Percentiles rank a stretch among this genome's conserved stretches.
Conservation (phyloP, 805 yeast genomes). For the Scheffersomyces ergatensis region DNA sequence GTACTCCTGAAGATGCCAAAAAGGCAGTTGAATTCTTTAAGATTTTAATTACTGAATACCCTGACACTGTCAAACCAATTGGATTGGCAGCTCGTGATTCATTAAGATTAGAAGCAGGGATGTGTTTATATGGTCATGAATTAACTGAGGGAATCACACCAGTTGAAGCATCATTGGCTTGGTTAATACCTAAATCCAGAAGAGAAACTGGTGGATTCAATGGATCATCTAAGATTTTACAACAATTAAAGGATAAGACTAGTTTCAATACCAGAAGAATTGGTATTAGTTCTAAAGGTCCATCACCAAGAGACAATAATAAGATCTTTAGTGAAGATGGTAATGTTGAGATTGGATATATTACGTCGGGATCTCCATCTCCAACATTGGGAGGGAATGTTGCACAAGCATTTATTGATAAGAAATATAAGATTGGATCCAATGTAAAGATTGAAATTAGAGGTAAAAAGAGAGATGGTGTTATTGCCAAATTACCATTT, state of each 20-base stretch:
- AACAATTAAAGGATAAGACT: slow-evolving; percentile 67
- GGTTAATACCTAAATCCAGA: slow-evolving; percentile 86
- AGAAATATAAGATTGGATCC: slow-evolving; percentile 73
- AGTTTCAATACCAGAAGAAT: slow-evolving; percentile 59
- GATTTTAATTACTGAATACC: slow-evolving; percentile 49
- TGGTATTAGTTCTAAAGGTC: slow-evolving; percentile 76
- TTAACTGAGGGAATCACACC: slow-evolving; percentile 79
- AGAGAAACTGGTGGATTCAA: slow-evolving; percentile 61
- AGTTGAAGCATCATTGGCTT: slow-evolving; percentile 80
- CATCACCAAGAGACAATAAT: slow-evolving; percentile 86
- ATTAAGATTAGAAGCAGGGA: slow-evolving; percentile 92
- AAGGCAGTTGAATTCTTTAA: slow-evolving; percentile 60
- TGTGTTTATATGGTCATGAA: slow-evolving; percentile 97
- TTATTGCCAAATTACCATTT: slow-evolving; percentile 81
- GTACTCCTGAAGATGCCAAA: slow-evolving; percentile 33
- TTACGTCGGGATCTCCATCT: slow-evolving; percentile 63
- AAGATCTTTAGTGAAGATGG: slow-evolving; percentile 58
- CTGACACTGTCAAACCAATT: slow-evolving; percentile 70
- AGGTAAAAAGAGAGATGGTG: slow-evolving; percentile 76
- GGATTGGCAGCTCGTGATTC: slow-evolving; percentile 99
- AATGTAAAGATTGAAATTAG: slow-evolving; percentile 73
- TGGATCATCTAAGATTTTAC: slow-evolving; percentile 68
- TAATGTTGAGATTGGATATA: slow-evolving; percentile 48
- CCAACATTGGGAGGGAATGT: slow-evolving; percentile 71
- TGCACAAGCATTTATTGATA: slow-evolving; percentile 85